Evolutionary conservation across 2,329 filamentous ascomycete genomes (phyloP).

Genomic region (Ophiosphaerella korrae): DNA sequence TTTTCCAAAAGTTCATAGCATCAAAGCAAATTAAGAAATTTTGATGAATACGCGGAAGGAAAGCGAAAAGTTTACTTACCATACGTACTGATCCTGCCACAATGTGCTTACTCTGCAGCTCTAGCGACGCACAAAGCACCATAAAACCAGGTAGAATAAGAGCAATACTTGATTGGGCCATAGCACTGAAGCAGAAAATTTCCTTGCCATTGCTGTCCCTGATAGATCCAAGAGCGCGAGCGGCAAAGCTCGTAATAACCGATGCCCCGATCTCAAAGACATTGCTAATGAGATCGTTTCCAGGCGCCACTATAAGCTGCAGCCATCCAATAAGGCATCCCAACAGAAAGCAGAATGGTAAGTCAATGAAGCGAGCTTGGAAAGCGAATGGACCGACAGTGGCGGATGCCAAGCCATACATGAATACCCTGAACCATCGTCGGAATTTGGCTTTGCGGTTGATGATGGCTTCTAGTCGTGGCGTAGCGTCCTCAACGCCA

Average conservation of each 20-base stretch:
- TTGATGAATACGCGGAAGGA: too few relatives aligned
- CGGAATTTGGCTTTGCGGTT: constrained; percentile 60
- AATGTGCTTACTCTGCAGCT: constrained; percentile 55
- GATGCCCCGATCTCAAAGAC: constrained; percentile 58
- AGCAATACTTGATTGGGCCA: constrained; percentile 57
- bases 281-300: constrained; percentile 69
- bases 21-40: too few relatives aligned
- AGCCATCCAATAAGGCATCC: constrained; percentile 75
- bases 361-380: constrained; percentile 74
- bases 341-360: constrained; percentile 76
- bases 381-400: constrained; percentile 82
- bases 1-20: neutral
- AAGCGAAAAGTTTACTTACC: constrained; percentile 15
- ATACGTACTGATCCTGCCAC: constrained; percentile 58
- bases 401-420: constrained; percentile 78
- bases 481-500: constrained; percentile 71
- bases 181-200: constrained; percentile 57
- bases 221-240: constrained; percentile 57
- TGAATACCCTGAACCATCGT: constrained; percentile 58
- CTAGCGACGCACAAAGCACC: constrained; percentile 56
- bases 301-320: constrained; percentile 75
- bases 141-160: constrained; percentile 58
- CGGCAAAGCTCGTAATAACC: constrained; percentile 56
- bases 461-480: constrained; percentile 66
- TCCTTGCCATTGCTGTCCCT: constrained; percentile 40